Conservation (phyloP, 345 rosid species). For the Theobroma cacao region DNA sequence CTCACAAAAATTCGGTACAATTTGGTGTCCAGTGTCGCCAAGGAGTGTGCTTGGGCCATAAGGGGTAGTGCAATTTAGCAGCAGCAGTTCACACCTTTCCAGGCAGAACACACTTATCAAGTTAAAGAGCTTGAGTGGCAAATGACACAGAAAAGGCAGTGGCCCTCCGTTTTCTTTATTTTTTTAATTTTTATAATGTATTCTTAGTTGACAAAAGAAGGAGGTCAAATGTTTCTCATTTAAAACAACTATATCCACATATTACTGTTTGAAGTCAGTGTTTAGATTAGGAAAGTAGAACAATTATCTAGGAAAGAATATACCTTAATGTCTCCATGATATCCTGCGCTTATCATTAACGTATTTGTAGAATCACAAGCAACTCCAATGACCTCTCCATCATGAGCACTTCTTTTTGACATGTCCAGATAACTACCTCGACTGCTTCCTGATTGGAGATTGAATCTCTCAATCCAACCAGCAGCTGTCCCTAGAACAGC, state of each 20-base stretch:
- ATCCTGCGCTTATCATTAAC: conserved; percentile 91
- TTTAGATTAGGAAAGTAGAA: not conserved
- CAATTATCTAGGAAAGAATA: not conserved
- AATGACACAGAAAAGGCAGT: not conserved
- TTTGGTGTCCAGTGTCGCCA: not conserved
- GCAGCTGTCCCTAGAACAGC: conserved; percentile 86
- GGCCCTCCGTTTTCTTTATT: not conserved
- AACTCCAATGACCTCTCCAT: conserved; percentile 84
- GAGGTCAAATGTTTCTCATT: not conserved
- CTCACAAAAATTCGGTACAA: not conserved
- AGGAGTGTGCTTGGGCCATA: not conserved
- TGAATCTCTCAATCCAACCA: conserved; percentile 95
- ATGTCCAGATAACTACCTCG: conserved; percentile 78
- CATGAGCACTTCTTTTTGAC: conserved; percentile 57
- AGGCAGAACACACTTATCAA: not conserved
- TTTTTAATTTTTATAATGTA: not conserved
- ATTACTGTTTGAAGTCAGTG: not conserved
- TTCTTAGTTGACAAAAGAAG: not conserved
- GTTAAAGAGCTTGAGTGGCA: not conserved
- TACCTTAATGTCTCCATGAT: conserved; percentile 85
- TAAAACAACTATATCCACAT: not conserved
- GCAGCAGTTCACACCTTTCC: not conserved
- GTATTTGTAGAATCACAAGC: conserved; percentile 95
- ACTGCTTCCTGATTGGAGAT: conserved; percentile 93
- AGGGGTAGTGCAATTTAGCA: not conserved